Evolutionary conservation across 768 basidiomycete genomes (phyloP).

Genomic region (Rhodotorula diobovata): DNA sequence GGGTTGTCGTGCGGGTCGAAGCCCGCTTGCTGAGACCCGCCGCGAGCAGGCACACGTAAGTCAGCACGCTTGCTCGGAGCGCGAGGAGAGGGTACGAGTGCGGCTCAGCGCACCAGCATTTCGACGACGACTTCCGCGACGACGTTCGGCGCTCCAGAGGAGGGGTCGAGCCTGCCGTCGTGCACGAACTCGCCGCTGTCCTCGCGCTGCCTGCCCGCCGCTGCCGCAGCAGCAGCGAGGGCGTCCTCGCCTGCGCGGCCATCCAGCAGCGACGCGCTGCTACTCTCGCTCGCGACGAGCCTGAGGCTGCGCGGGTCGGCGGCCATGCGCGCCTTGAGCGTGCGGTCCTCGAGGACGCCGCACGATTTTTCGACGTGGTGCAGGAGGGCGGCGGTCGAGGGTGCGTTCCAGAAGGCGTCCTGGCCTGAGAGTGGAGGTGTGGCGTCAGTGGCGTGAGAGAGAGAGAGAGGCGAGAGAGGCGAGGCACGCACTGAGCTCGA

Average conservation of each 20-base stretch:
- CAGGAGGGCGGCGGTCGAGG: constrained; percentile 12
- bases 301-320: constrained; percentile 11
- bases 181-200: constrained; percentile 9
- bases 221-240: background rate
- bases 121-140: constrained; percentile 27
- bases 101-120: constrained; percentile 20
- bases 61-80: accelerated
- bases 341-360: constrained; percentile 20
- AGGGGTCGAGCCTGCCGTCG: constrained; percentile 23
- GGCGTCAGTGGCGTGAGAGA: too few relatives aligned
- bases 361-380: constrained; percentile 16
- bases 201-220: background rate
- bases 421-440: background rate
- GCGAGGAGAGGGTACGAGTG: background rate
- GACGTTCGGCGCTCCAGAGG: constrained; percentile 17
- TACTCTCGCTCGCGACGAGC: background rate
- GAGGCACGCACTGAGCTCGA: background rate
- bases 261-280: too few relatives aligned
- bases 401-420: background rate
- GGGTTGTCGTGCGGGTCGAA: constrained; percentile 18
- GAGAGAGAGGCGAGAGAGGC: too few relatives aligned
- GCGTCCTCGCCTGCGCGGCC: background rate
- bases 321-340: constrained; percentile 12
- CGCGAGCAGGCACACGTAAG: background rate
- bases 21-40: constrained; percentile 28